These are phyloP conservation scores for Penicillium italicum DNA, from an alignment of 2,329 filamentous ascomycete genomes.

Conservation along the genomic window DNA sequence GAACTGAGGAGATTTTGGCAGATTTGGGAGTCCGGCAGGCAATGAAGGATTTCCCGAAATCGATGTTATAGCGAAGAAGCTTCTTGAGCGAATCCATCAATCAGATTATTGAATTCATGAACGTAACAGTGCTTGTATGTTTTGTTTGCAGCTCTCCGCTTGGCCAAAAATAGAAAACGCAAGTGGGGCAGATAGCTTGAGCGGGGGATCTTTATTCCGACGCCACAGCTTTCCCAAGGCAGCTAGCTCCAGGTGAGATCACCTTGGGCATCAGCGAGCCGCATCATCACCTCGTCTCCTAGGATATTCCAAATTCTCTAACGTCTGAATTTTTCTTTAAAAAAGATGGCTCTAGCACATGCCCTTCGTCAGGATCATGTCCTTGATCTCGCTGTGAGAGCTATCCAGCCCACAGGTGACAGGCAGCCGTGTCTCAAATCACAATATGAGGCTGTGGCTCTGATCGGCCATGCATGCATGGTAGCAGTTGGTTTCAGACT, in stretches of 20 bases:
- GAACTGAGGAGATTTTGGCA: constrained; percentile 76
- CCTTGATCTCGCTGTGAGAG: constrained; percentile 31
- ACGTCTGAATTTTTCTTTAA: neutral
- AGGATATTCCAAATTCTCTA: neutral
- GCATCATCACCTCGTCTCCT: neutral
- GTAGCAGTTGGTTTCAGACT: constrained; percentile 74
- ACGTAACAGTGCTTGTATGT: neutral
- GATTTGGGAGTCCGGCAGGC: constrained; percentile 82
- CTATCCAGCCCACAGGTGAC: constrained; percentile 29
- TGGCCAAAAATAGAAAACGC: neutral
- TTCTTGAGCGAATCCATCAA: neutral
- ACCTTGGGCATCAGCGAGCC: neutral
- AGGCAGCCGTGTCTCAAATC: constrained; percentile 35
- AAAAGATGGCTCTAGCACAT: constrained; percentile 22
- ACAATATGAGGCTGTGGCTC: constrained; percentile 74
- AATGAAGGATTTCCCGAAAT: constrained; percentile 79
- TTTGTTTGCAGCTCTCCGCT: neutral
- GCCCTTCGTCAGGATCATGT: constrained; percentile 28
- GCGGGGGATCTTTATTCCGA: constrained; percentile 2
- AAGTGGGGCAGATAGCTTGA: constrained; percentile 6
- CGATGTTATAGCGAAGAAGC: constrained; percentile 60
- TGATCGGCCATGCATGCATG: constrained; percentile 83
- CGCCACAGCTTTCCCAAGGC: neutral
- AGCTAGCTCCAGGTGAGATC: constrained; percentile 1
- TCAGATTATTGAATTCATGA: neutral